A percentile compares a stretch with the other conserved stretches of the same genome.
These are phyloP conservation scores for Sporothrix brunneoviolacea DNA, from an alignment of 2,329 filamentous ascomycete genomes.

Conservation along the genomic window DNA sequence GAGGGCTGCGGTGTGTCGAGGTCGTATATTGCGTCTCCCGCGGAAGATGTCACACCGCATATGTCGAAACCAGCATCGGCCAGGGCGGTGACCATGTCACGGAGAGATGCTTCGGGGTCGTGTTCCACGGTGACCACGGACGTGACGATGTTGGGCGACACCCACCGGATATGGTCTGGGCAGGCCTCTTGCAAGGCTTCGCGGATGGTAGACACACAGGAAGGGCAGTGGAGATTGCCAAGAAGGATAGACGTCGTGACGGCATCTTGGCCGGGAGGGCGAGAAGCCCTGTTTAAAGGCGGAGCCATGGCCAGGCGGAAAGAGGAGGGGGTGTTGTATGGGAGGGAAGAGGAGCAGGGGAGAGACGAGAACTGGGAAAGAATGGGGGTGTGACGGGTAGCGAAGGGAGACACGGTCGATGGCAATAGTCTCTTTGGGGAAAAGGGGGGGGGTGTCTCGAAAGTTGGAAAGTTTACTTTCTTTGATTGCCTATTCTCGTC, in stretches of 20 bases:
- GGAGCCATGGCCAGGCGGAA: conserved; percentile 18
- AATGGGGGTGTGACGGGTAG: background rate
- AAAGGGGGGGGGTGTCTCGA: no score
- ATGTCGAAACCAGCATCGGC: conserved; percentile 54
- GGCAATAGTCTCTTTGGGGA: no score
- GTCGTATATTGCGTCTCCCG: conserved; percentile 21
- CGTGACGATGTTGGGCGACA: conserved; percentile 65
- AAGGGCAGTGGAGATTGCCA: conserved; percentile 71
- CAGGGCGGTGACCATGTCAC: conserved; percentile 39
- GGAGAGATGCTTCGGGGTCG: conserved; percentile 37
- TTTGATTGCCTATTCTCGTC: no score
- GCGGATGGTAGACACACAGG: conserved; percentile 62
- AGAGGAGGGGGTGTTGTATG: background rate
- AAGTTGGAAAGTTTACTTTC: no score
- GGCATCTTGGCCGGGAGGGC: conserved; percentile 11
- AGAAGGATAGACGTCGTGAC: conserved; percentile 58
- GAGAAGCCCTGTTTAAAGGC: conserved; percentile 21
- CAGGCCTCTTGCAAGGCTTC: conserved; percentile 45
- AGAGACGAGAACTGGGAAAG: conserved; percentile 6
- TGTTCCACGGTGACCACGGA: conserved; percentile 61
- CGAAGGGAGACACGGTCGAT: no score
- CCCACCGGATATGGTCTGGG: conserved; percentile 43
- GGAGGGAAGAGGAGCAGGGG: background rate
- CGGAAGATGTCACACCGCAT: conserved; percentile 38
- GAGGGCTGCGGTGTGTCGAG: background rate